These are phyloP conservation scores for Colletotrichum musicola DNA, from an alignment of 2,329 filamentous ascomycete species.

Conservation along the genomic window DNA sequence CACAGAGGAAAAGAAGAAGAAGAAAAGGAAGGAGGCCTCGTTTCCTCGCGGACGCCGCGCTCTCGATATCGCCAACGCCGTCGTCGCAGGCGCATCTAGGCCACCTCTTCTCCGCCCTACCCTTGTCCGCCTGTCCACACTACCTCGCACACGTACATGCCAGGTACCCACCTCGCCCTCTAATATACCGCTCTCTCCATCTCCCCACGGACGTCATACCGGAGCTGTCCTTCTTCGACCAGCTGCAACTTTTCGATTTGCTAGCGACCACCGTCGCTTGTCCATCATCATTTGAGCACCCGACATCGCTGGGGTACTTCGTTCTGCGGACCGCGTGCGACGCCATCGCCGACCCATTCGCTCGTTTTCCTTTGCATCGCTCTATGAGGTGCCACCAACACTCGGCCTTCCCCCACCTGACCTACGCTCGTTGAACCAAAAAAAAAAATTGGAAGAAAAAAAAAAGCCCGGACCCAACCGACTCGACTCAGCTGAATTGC, in stretches of 20 bases:
- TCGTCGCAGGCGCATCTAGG: slow-evolving; percentile 25
- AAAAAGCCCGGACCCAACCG: slow-evolving; percentile 8
- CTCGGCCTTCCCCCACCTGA: slow-evolving; percentile 39
- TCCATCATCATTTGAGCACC: slow-evolving; percentile 27
- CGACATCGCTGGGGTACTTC: slow-evolving; percentile 6
- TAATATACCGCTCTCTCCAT: slow-evolving; percentile 36
- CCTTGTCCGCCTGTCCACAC: slow-evolving; percentile 33
- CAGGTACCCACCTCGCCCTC: slow-evolving; percentile 36
- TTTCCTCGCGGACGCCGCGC: slow-evolving; percentile 5
- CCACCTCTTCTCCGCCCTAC: slow-evolving; percentile 30
- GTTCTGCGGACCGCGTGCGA: slow-evolving; percentile 21
- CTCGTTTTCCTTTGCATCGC: slow-evolving; percentile 34
- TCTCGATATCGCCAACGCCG: slow-evolving; percentile 17
- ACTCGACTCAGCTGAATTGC: slow-evolving; percentile 2
- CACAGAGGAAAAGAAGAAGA: neutral
- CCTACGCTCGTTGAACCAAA: slow-evolving; percentile 29
- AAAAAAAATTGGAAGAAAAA: neutral
- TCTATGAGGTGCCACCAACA: slow-evolving; percentile 35
- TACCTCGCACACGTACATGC: slow-evolving; percentile 32
- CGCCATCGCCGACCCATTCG: slow-evolving; percentile 28
- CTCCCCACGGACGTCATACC: slow-evolving; percentile 38
- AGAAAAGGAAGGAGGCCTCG: neutral
- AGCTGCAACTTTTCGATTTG: slow-evolving; percentile 32
- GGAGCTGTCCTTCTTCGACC: slow-evolving; percentile 20
- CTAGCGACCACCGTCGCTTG: slow-evolving; percentile 24